A percentile compares a stretch with the other conserved stretches of the same genome.
phyloP scores from a whole-genome alignment of 306 rosid species.

The Cucumis melo region DNA sequence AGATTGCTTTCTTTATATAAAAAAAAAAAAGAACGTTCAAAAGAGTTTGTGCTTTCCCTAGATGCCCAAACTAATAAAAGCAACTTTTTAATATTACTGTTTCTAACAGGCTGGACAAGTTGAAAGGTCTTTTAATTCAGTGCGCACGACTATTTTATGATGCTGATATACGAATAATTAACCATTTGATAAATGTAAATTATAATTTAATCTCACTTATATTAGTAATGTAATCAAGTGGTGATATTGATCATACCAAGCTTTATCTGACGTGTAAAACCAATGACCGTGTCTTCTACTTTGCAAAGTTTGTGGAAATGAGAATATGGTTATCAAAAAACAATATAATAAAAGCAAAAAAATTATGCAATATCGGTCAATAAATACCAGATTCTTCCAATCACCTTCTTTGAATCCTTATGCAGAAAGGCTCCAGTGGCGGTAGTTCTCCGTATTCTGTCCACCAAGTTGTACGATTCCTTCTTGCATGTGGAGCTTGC shows the following conservation, averaged over 20 bases:
- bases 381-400: constrained; percentile 46
- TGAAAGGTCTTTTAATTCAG: constrained; percentile 30
- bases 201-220: constrained; percentile 5
- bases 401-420: constrained; percentile 42
- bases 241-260: constrained; percentile 13
- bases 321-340: constrained; percentile 11
- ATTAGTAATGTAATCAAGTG: constrained; percentile 8
- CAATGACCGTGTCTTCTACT: constrained; percentile 22
- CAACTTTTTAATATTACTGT: constrained; percentile 18
- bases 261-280: constrained; percentile 20
- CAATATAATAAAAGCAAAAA: constrained; percentile 15
- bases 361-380: constrained; percentile 26
- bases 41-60: constrained; percentile 35
- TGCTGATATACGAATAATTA: constrained; percentile 5
- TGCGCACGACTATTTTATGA: background rate
- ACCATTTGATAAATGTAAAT: constrained; percentile 16
- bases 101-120: constrained; percentile 33
- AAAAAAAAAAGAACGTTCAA: constrained; percentile 28
- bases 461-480: constrained; percentile 67
- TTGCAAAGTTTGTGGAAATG: constrained; percentile 24
- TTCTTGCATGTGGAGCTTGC: constrained; percentile 15
- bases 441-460: constrained; percentile 34
- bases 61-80: constrained; percentile 44
- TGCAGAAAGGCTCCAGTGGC: constrained; percentile 27
- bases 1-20: constrained; percentile 21